Evolutionary conservation across 2,329 filamentous ascomycete genomes (phyloP).

Genomic region (Lasiodiplodia citricola): DNA sequence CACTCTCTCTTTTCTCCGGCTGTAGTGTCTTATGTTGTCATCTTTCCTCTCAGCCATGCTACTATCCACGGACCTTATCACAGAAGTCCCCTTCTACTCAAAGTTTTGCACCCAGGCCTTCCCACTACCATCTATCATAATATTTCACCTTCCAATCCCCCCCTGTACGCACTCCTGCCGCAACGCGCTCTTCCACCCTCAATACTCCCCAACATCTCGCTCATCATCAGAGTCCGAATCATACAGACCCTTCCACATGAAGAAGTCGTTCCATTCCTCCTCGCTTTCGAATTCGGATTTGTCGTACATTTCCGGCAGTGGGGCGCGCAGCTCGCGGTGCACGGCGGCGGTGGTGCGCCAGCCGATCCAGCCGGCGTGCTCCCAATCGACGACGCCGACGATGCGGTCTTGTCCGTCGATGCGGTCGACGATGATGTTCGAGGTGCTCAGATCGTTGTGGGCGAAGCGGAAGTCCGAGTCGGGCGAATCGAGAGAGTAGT

Average conservation of each 20-base stretch:
- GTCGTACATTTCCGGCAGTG: conserved; percentile 8
- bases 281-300: background rate
- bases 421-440: conserved; percentile 28
- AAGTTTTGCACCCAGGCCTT: background rate
- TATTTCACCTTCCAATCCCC: background rate
- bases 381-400: conserved; percentile 30
- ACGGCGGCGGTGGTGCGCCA: conserved; percentile 27
- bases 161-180: background rate
- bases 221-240: background rate
- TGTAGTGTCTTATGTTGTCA: too few relatives aligned
- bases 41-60: too few relatives aligned
- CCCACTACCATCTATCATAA: background rate
- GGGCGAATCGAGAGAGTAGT: background rate
- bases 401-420: conserved; percentile 10
- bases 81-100: too few relatives aligned
- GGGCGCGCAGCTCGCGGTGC: conserved; percentile 26
- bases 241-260: conserved; percentile 16
- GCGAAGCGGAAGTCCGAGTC: conserved; percentile 28
- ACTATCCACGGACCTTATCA: too few relatives aligned
- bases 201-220: background rate
- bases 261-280: conserved; percentile 1
- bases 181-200: background rate
- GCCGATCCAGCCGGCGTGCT: conserved; percentile 30
- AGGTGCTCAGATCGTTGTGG: conserved; percentile 30
- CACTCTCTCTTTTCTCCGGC: too few relatives aligned